Evolutionary conservation across 257 asterid species (phyloP), one percentile per base, ranked within the genome.

Genomic region (Jaltomata sinuosa): DNA sequence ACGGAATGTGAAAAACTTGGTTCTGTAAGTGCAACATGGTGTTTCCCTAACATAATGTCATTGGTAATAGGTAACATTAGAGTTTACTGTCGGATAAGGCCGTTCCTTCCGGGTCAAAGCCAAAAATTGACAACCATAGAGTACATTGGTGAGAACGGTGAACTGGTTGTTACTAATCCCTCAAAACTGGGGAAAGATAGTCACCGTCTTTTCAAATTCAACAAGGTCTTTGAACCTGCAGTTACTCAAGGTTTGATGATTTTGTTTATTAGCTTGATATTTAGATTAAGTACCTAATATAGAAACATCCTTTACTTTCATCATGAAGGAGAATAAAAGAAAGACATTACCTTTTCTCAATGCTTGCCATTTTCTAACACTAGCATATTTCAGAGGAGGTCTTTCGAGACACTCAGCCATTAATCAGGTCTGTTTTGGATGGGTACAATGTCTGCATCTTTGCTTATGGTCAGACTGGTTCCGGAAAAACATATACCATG

Each of bases 391-490:
- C 91, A 93, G 99, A 94, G 97, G 98, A 94, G 74, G 99, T 96
- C 67, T 96, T 91, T 87, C 91, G 85, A 53, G 99, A 96, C 87
- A 96, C 98, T 53, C 98, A 92, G 85, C 97, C 97, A 42, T 88
- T 96, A 88, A 92, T 96, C 84, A 90, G 99, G 86, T 96, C 99
- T 57, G 99, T 94, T 78, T 98, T 95, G 83, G 99, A 95, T 84
- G 99, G 99, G 49, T 95, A 91, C 87, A 96, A 93, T 83, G 98
- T 94, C 55, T 96, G 99, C 93, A 96, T 96, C 83, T 94, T 96
- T 89, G 99, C 99, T 72, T 96, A 96, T 85, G 99, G 99, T 42
- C 99, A 96, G 90, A 96, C 98, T 80, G 99, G 99, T 72, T 95
- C 99, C 0, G 99, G 99, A 71, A 95, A 95, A 89, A 95, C 99